Percentiles rank a stretch among this genome's conserved stretches.
phyloP scores from a whole-genome alignment of 352 stramenopile species.

The Phytopythium boreale region DNA sequence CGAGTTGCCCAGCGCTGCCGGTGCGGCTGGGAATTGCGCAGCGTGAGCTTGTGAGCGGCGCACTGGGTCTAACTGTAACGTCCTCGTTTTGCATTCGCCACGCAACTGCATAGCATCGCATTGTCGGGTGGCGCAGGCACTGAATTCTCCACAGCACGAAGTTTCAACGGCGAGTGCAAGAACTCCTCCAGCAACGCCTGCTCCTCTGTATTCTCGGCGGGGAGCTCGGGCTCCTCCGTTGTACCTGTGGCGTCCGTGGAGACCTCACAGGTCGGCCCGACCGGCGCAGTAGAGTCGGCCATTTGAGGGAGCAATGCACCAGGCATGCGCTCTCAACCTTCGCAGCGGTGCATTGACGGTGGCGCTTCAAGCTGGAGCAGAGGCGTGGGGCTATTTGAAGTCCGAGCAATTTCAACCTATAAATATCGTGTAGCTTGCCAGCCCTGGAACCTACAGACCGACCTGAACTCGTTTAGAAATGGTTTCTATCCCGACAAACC shows the following conservation, averaged over 20 bases:
- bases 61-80: constrained; percentile 46
- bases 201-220: not conserved
- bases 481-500: too few relatives aligned
- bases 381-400: too few relatives aligned
- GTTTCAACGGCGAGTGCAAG: not conserved
- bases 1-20: constrained; percentile 26
- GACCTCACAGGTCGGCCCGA: not conserved
- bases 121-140: not conserved
- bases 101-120: constrained; percentile 36
- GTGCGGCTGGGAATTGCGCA: constrained; percentile 49
- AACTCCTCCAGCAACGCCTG: constrained; percentile 1
- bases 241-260: not conserved
- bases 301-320: not conserved
- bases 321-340: not conserved
- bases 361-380: too few relatives aligned
- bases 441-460: too few relatives aligned
- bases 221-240: not conserved
- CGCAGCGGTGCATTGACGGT: too few relatives aligned
- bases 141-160: not conserved
- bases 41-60: constrained; percentile 55
- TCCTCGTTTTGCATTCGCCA: constrained; percentile 38
- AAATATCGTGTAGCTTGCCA: too few relatives aligned
- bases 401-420: too few relatives aligned
- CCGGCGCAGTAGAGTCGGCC: not conserved
- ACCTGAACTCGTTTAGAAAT: too few relatives aligned